Evolutionary conservation across 345 rosid genomes (phyloP), one percentile per base, ranked within the genome.

Genomic region (Iberis pinnata): DNA sequence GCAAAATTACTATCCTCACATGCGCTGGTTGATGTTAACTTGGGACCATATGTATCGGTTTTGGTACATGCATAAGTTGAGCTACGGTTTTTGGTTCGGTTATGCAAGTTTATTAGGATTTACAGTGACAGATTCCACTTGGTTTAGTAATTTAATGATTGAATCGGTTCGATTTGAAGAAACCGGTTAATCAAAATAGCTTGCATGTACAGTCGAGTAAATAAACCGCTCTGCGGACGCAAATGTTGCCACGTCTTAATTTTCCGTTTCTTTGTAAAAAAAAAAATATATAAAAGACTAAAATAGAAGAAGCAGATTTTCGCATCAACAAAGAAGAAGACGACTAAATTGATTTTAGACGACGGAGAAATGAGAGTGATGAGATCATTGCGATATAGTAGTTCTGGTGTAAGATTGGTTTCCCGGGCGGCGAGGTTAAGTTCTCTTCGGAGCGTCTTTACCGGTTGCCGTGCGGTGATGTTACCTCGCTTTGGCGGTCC

Each of bases 401-500:
- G 15, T 15, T 29, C 52, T 12, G 22, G 12, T 12, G 11, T 58
- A 12, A 42, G 53, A 55, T 38, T 44, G 19, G 2, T 64, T 19
- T 64, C 17, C 31, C 70, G 46, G 52, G 22, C 56, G 49, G 56
- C 26, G 58, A 63, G 56, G 29, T 39, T 61, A 37, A 48, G 49
- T 24, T 67, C 61, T 29, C 49, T 63, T 14, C 78, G 98, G 14
- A 63, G 65, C 53, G 41, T 82, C 35, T 82, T 68, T 29, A 90
- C 83, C 43, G 72, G 75, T 25, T 87, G 95, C 77, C 77, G 96
- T 55, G 96, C 88, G 7, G 98, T 87, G 66, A 53, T 87, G 60
- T 53, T 90, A 33, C 93, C 92, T 8, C 89, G 89, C 17, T 87
- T 84, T 62, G 98, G 98, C 15, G 95, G 95, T 12, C 92, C 98